Evolutionary conservation across 805 yeast genomes (phyloP).

Genomic region (Candida easanensis): DNA sequence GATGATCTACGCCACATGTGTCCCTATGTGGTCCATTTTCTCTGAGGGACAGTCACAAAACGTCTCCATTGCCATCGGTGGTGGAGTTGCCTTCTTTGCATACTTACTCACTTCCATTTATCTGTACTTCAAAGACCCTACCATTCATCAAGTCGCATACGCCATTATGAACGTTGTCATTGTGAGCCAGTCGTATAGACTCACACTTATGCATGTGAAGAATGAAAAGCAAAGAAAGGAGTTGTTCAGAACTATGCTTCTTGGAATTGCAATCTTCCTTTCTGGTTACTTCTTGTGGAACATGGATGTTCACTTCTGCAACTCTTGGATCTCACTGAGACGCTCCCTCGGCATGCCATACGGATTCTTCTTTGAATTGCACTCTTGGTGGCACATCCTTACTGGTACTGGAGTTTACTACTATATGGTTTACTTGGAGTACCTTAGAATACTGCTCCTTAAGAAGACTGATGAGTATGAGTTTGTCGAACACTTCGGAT

Average conservation of each 20-base stretch:
- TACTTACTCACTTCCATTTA: constrained; percentile 66
- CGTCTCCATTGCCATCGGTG: constrained; percentile 43
- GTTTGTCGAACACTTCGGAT: constrained; percentile 55
- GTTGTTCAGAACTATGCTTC: constrained; percentile 51
- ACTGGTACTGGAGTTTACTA: constrained; percentile 87
- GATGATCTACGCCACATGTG: constrained; percentile 96
- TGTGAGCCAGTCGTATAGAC: constrained; percentile 53
- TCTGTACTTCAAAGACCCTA: constrained; percentile 72
- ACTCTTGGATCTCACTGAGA: constrained; percentile 53
- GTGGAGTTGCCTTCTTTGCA: constrained; percentile 51
- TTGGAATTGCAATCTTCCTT: constrained; percentile 62
- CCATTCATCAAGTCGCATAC: constrained; percentile 85
- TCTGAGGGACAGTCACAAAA: constrained; percentile 48
- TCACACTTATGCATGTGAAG: constrained; percentile 52
- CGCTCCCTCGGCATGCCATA: constrained; percentile 75
- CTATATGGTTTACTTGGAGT: constrained; percentile 77
- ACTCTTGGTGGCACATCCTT: constrained; percentile 96
- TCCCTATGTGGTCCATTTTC: constrained; percentile 85
- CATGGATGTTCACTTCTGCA: constrained; percentile 79
- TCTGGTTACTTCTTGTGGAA: constrained; percentile 87
- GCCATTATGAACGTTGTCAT: constrained; percentile 75
- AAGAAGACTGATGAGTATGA: constrained; percentile 54
- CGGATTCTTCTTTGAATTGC: constrained; percentile 85
- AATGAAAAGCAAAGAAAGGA: constrained; percentile 45
- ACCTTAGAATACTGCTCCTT: constrained; percentile 63